phyloP scores from a whole-genome alignment of 106 monocot genomes.

The Iris macrosiphon region DNA sequence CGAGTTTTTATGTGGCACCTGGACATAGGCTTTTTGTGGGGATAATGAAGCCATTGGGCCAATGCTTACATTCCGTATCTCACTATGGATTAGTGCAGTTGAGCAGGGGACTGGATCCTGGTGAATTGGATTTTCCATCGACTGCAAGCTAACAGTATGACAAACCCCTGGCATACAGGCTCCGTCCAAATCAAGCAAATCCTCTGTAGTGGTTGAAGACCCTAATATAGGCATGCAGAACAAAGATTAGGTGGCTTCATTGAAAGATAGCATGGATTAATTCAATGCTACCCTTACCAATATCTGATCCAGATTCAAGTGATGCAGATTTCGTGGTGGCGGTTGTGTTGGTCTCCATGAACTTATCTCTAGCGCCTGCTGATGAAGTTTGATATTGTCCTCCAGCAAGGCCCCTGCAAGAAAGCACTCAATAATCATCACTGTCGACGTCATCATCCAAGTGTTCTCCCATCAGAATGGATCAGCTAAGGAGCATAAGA shows the following conservation, averaged over 20 bases:
- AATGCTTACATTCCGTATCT: conserved; percentile 11
- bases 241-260: neutral
- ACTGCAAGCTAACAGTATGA: conserved; percentile 7
- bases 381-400: conserved; percentile 18
- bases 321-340: conserved; percentile 20
- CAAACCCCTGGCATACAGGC: conserved; percentile 3
- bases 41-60: conserved; percentile 1
- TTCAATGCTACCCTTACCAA: conserved; percentile 33
- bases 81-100: neutral
- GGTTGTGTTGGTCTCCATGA: conserved; percentile 10
- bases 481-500: too few relatives aligned
- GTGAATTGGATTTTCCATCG: conserved; percentile 10
- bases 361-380: conserved; percentile 14
- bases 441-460: too few relatives aligned
- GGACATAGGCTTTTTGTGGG: conserved; percentile 1
- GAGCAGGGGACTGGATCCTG: conserved; percentile 6
- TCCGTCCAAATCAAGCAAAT: conserved; percentile 12
- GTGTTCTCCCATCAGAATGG: too few relatives aligned
- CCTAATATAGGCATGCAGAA: conserved; percentile 4
- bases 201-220: conserved; percentile 1
- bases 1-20: conserved; percentile 5
- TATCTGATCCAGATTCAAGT: conserved; percentile 18
- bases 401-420: conserved; percentile 29
- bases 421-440: too few relatives aligned
- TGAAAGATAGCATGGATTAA: neutral